A percentile compares a stretch with the other conserved stretches of the same genome.
Evolutionary conservation across 192 early-diverging fungal species (phyloP).

Genomic region (Backusella tarrabulga): DNA sequence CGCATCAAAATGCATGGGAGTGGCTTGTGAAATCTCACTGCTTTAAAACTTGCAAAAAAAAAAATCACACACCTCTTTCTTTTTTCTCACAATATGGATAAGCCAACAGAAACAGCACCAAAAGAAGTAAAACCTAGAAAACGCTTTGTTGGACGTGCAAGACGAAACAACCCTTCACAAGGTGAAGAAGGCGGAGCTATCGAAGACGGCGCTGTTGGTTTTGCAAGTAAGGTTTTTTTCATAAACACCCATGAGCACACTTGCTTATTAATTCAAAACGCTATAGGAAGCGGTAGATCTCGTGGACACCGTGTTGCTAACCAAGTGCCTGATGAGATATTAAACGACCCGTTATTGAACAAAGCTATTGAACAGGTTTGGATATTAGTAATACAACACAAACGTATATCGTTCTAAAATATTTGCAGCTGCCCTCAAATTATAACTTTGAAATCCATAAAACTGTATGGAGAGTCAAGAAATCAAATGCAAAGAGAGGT

Average conservation of each 20-base stretch:
- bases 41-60: background rate
- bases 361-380: slow-evolving; percentile 72
- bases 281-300: slow-evolving; percentile 25
- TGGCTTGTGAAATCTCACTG: background rate
- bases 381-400: background rate
- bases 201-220: slow-evolving; percentile 50
- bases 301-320: slow-evolving; percentile 50
- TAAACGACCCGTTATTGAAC: slow-evolving; percentile 78
- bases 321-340: slow-evolving; percentile 84
- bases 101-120: background rate
- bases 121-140: slow-evolving; percentile 43
- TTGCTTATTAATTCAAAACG: background rate
- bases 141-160: slow-evolving; percentile 48
- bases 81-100: slow-evolving; percentile 16
- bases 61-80: background rate
- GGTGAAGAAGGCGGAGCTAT: slow-evolving; percentile 35
- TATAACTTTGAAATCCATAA: slow-evolving; percentile 99
- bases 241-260: background rate
- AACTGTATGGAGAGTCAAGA: slow-evolving; percentile 85
- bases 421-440: slow-evolving; percentile 73
- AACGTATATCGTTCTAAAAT: background rate
- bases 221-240: slow-evolving; percentile 27
- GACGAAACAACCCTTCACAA: slow-evolving; percentile 8
- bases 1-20: background rate
- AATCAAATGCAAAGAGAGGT: slow-evolving; percentile 73